Evolutionary conservation across 1,284 basidiomycete genomes (phyloP).

Genomic region (Trichosporon sp.): DNA sequence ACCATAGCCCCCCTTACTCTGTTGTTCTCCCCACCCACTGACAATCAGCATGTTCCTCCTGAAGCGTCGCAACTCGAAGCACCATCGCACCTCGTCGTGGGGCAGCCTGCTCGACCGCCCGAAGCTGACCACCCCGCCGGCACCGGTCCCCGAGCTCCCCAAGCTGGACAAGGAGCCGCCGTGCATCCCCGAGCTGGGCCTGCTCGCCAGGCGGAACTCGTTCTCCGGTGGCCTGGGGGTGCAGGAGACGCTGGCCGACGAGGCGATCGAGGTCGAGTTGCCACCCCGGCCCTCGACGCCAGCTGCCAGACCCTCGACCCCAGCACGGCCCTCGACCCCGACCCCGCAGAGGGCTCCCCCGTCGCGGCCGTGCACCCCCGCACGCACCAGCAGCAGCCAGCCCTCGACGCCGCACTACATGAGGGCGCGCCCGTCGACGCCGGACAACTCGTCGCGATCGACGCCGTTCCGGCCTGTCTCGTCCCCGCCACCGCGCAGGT

Average conservation of each 20-base stretch:
- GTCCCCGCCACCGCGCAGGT: background rate
- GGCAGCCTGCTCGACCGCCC: background rate
- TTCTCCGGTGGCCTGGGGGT: background rate
- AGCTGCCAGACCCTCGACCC: background rate
- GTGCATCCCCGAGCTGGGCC: background rate
- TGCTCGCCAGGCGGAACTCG: background rate
- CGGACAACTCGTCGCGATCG: background rate
- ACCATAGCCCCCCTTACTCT: background rate
- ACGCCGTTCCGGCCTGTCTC: background rate
- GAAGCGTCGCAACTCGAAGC: background rate
- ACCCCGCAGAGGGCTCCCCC: background rate
- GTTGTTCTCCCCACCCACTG: background rate
- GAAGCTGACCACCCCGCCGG: background rate
- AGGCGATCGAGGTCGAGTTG: background rate
- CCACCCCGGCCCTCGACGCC: background rate
- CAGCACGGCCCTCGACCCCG: background rate
- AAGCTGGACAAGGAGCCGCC: background rate
- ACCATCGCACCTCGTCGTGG: background rate
- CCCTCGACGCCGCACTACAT: background rate
- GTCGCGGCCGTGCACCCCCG: background rate
- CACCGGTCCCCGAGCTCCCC: background rate
- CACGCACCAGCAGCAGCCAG: background rate
- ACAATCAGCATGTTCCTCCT: background rate
- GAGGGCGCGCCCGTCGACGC: background rate
- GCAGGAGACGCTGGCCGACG: background rate